phyloP scores from a whole-genome alignment of 2,329 filamentous ascomycete genomes.

The Nothomitra cinnamomea region DNA sequence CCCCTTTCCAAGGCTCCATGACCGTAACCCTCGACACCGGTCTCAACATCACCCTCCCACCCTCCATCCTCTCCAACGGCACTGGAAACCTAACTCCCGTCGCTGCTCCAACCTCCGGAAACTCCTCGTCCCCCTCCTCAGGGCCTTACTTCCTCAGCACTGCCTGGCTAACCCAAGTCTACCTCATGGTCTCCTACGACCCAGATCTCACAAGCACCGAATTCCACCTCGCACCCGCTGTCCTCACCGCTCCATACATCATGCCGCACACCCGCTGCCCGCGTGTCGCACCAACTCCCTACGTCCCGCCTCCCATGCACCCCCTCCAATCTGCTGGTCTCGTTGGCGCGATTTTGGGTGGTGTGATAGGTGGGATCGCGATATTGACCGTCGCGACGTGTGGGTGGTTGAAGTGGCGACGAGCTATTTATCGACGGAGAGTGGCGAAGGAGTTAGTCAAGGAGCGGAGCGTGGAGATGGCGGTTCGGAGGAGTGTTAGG shows the following conservation, averaged over 20 bases:
- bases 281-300: conserved; percentile 19
- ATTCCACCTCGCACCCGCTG: conserved; percentile 25
- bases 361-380: conserved; percentile 17
- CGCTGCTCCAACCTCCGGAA: conserved; percentile 6
- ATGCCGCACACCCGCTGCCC: conserved; percentile 26
- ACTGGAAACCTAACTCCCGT: conserved; percentile 14
- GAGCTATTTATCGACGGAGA: conserved; percentile 19
- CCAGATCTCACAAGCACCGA: conserved; percentile 9
- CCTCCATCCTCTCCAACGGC: conserved; percentile 20
- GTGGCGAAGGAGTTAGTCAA: conserved; percentile 24
- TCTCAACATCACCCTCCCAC: conserved; percentile 23
- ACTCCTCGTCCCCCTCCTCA: conserved; percentile 15
- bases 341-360: conserved; percentile 13
- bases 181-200: conserved; percentile 28
- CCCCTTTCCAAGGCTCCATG: conserved; percentile 22
- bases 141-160: conserved; percentile 22
- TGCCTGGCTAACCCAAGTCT: conserved; percentile 26
- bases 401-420: background rate
- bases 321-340: conserved; percentile 10
- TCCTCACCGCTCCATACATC: conserved; percentile 23
- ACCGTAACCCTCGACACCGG: conserved; percentile 24
- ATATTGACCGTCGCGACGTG: conserved; percentile 8
- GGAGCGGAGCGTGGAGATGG: conserved; percentile 23
- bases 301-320: conserved; percentile 10
- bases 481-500: conserved; percentile 18